These are phyloP conservation scores for Trichoderma brevicompactum DNA, from an alignment of 2,329 filamentous ascomycete species.

Conservation along the genomic window DNA sequence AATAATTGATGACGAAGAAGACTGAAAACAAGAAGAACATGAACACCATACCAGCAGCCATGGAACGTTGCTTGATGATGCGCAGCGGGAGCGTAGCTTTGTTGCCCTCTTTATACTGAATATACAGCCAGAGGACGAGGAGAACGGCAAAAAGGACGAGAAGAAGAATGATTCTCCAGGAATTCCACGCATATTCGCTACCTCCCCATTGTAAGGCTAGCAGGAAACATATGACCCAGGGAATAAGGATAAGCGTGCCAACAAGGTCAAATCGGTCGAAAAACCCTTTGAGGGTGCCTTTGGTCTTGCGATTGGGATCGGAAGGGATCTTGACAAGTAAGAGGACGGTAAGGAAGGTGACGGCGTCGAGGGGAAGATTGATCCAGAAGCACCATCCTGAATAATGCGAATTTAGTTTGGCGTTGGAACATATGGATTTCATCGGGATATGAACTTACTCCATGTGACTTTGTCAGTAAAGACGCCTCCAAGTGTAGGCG, in stretches of 20 bases:
- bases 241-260: slow-evolving; percentile 24
- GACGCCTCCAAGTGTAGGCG: neutral
- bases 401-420: neutral
- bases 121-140: slow-evolving; percentile 27
- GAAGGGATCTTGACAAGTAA: neutral
- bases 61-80: slow-evolving; percentile 44
- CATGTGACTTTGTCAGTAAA: slow-evolving; percentile 8
- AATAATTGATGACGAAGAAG: slow-evolving; percentile 38
- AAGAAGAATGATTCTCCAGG: slow-evolving; percentile 29
- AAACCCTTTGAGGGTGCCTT: neutral
- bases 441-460: slow-evolving; percentile 29
- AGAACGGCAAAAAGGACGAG: slow-evolving; percentile 5
- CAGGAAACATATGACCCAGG: slow-evolving; percentile 49
- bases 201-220: slow-evolving; percentile 54
- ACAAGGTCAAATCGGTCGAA: neutral
- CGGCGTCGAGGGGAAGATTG: neutral
- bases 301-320: neutral
- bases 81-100: slow-evolving; percentile 41
- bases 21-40: slow-evolving; percentile 42
- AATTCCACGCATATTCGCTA: slow-evolving; percentile 36
- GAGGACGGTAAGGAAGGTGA: neutral
- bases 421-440: no score
- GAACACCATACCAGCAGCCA: slow-evolving; percentile 39
- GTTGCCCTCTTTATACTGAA: slow-evolving; percentile 24
- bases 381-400: slow-evolving; percentile 14